Evolutionary conservation across 208 protist species (phyloP).

Genomic region (Leishmania gerbilli): DNA sequence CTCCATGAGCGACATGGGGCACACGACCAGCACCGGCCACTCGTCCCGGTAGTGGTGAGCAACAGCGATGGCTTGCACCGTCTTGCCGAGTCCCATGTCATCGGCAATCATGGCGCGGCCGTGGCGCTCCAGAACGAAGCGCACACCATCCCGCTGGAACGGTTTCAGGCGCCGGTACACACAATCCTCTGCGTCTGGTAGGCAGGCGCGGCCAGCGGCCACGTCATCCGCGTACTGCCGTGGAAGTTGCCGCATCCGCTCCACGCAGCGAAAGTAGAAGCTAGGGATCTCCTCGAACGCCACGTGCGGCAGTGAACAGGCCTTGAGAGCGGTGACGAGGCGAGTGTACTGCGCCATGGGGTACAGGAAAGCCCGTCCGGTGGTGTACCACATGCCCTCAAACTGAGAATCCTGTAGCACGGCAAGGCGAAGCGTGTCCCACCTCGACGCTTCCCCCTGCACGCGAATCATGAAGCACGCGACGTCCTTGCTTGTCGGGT

Average conservation of each 20-base stretch:
- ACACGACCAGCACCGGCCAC: conserved; percentile 95
- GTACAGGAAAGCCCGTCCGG: conserved; percentile 67
- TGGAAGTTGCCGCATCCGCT: conserved; percentile 39
- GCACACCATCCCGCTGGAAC: conserved; percentile 84
- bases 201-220: conserved; percentile 24
- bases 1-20: conserved; percentile 91
- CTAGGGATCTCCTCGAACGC: conserved; percentile 68
- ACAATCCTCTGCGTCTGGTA: conserved; percentile 54
- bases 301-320: conserved; percentile 25
- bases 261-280: conserved; percentile 81
- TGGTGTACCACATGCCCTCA: conserved; percentile 57
- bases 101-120: conserved; percentile 94
- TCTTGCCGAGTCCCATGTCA: conserved; percentile 98
- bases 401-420: conserved; percentile 54
- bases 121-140: conserved; percentile 73
- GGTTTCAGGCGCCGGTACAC: conserved; percentile 74
- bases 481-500: conserved; percentile 46
- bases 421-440: conserved; percentile 19
- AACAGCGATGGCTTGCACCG: conserved; percentile 95
- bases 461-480: conserved; percentile 36
- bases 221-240: conserved; percentile 43
- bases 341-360: conserved; percentile 55
- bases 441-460: conserved; percentile 25
- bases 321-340: conserved; percentile 44
- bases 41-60: conserved; percentile 90